These are phyloP conservation scores for Cryptococcus depauperatus DNA, from an alignment of 1,284 basidiomycete species.

Conservation along the genomic window DNA sequence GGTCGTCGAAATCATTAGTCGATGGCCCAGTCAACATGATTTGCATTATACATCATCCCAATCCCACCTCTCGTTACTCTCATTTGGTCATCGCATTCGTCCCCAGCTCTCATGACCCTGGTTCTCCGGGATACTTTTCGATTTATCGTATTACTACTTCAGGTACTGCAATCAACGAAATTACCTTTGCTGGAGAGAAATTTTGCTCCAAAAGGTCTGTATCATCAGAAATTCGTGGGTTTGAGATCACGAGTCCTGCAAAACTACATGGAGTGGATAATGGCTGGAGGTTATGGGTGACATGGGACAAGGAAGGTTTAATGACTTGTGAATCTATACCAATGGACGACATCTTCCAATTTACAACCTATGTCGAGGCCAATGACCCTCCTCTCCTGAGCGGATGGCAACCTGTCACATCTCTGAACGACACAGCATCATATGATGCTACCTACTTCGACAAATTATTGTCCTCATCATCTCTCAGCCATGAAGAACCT, in stretches of 20 bases:
- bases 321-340: constrained; percentile 22
- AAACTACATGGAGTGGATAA: constrained; percentile 21
- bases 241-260: constrained; percentile 35
- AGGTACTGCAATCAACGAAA: constrained; percentile 22
- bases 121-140: constrained; percentile 39
- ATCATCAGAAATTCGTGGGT: constrained; percentile 41
- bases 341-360: constrained; percentile 35
- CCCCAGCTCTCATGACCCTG: constrained; percentile 27
- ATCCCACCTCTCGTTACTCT: constrained; percentile 27
- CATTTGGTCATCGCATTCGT: constrained; percentile 42
- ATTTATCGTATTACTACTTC: constrained; percentile 36
- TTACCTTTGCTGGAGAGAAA: constrained; percentile 34
- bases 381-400: constrained; percentile 18
- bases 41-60: constrained; percentile 33
- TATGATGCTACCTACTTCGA: constrained; percentile 80
- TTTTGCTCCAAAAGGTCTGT: constrained; percentile 21
- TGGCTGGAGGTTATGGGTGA: constrained; percentile 44
- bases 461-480: constrained; percentile 59
- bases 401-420: constrained; percentile 30
- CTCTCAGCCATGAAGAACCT: constrained; percentile 50
- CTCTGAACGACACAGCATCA: constrained; percentile 51
- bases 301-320: constrained; percentile 42
- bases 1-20: constrained; percentile 2
- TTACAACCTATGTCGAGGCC: constrained; percentile 27
- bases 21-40: constrained; percentile 26